Base-by-base conservation (phyloP, 1,284 basidiomycete species). In the Wolfiporia cocos region DNA sequence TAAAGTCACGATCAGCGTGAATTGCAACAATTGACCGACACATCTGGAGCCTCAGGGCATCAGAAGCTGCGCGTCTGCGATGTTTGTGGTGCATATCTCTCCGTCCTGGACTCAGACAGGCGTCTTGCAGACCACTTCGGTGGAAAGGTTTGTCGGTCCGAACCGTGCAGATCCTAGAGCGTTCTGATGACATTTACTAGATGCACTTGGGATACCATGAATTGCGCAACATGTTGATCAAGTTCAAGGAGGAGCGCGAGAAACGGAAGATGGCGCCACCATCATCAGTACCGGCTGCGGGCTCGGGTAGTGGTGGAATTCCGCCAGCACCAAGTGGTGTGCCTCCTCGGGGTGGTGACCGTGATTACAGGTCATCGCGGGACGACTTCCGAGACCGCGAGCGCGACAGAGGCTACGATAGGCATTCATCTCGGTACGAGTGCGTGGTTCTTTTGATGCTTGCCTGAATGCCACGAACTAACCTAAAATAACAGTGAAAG, bases 131-230 rank as follows among this genome's bases (percentile, higher is more conserved):
- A 99, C 70, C 96, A 99, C 66, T 99, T 99, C 69, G 96, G 96
- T 68, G 96, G 96, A 56, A 99, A 99, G 73, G 93, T 92, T 55
- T 61, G 80, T 54, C 14, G 10, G 22, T 15, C 7, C 10, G 11
- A 7, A 18, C 17, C 15, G 9, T 36, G 19, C 14, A 34, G 23
- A 5, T 6, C n/a, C n/a, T n/a, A n/a, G 9, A 19, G 5, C 18
- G n/a, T 28, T 21, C 12, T 28, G 19, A 41, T 51, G 19, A 47
- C 37, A 31, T 7, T n/a, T 19, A 31, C 14, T 59, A 95, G 93
- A 96, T 99, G 92, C 96, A 99, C 71, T 67, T 99, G 56, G 96
- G 96, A 9, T 99, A 99, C 68, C 91, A 97, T 63, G 93, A 98
- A 67, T 73, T 99, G 50, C 86, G 96, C 43, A 92, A 95, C 68